Evolutionary conservation across 169 alveolate species (phyloP), one percentile per base, ranked within the genome.

Genomic region (Plasmodium knowlesi): DNA sequence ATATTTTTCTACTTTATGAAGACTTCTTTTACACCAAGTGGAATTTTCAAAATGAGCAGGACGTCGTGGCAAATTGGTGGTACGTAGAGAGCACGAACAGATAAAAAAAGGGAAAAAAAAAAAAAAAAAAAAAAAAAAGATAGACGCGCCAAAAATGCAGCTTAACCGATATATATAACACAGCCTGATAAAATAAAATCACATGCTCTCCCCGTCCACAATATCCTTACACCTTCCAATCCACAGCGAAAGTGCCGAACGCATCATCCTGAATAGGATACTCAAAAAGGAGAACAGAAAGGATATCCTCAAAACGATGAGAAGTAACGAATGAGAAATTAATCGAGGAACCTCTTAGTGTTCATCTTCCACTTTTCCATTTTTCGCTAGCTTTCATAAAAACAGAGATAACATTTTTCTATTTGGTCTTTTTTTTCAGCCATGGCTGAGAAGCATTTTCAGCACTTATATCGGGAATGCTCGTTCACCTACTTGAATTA

Each of bases 41-140:
- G 41, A 89, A 89, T 67, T 89, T 79, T 78, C 30, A 79, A 70
- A 89, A 78, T 37, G 94, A 89, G n/a, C 90, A 89, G 74, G 94
- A 89, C 53, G 83, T 89, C 5, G 73, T 89, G 16, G 22, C 25
- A 50, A 89, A 57, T 43, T 89, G 88, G 88, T 89, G 94, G 94
- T 89, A 89, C 5, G 3, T 67, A 67, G 19, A 67, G n/a, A 67
- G 43, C 41, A 71, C 4, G 34, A 14, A 30, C 37, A 84, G 78
- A 73, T 30, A 73, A 84, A 43, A 70, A 43, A 34, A 14, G 22
- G 71, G 72, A 32, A 10, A 71, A 25, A 16, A 22, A 25, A 81
- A 16, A 19, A n/a, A 34, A 14, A 39, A 71, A 84, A 32, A 10
- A 71, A 25, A 16, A 22, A 25, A 81, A 16, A 19, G 50, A 37